Base-by-base conservation (phyloP, 2,329 filamentous ascomycete genomes). In the Peltaster fructicola region DNA sequence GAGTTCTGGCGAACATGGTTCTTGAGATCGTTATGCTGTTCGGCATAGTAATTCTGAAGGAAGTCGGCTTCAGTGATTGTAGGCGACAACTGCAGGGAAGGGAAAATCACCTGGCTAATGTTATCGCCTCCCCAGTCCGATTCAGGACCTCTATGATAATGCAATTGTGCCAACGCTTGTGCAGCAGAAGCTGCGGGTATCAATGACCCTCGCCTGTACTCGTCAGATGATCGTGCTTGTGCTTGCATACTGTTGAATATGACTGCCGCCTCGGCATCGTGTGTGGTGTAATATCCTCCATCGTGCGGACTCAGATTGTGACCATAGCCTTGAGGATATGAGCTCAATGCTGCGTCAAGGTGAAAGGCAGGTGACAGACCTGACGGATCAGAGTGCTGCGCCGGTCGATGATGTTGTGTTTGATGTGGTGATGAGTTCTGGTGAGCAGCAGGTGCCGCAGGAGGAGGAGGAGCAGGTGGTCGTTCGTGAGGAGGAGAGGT, bases 111-210 rank as follows among this genome's bases (percentile, higher is more conserved):
- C 44, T 46, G 44, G 33, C 32, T 36, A 26, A 43, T 36, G 34
- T 33, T 32, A 33, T 44, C 32, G 25, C 72, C 73, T 36, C 88
- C 81, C 68, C 73, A 78, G 30, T 81, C 76, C 19, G 67, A 62
- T 30, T 80, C 74, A 12, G 27, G 23, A 32, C 73, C 62, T 40
- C 79, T 79, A 47, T 85, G 71, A 43, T 70, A 73, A 47, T 79
- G 73, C 42, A 95, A 63, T 57, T 90, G 80, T 22, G 84, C 80
- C 32, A 95, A 61, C 22, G 80, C 82, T 25, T 80, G 80, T 22
- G 84, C 84, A 27, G 84, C 84, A 40, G 71, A 80, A 29, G 73
- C 73, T 30, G 74, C 69, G 41, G 66, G 73, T 41, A 66, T 63
- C 49, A 68, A 60, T 41, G 62, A 66, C 50, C 63, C 61, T 40